These are phyloP conservation scores for Coemansia guatemalensis DNA, from an alignment of 192 early-diverging fungal species.

Conservation along the genomic window DNA sequence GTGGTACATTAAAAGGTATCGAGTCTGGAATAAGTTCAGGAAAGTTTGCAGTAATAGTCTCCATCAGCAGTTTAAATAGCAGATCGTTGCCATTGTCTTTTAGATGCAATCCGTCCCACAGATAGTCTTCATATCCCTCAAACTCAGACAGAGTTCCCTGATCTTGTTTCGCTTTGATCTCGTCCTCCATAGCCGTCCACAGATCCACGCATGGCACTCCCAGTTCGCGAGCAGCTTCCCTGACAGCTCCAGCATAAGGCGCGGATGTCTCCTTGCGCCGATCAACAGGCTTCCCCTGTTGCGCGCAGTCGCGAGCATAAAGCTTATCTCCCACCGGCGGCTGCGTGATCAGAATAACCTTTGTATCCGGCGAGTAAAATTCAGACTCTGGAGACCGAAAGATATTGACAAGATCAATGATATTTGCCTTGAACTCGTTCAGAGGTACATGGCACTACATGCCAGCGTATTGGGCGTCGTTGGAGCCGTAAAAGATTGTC, in stretches of 20 bases:
- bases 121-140: slow-evolving; percentile 21
- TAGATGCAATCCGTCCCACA: slow-evolving; percentile 38
- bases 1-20: slow-evolving; percentile 22
- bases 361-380: slow-evolving; percentile 7
- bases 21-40: slow-evolving; percentile 30
- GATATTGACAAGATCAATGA: slow-evolving; percentile 7
- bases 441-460: slow-evolving; percentile 34
- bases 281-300: not conserved
- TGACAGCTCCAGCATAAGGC: slow-evolving; percentile 23
- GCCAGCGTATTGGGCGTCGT: slow-evolving; percentile 29
- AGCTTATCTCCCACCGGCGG: slow-evolving; percentile 26
- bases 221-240: slow-evolving; percentile 3
- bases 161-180: not conserved
- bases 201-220: slow-evolving; percentile 31
- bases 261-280: slow-evolving; percentile 3
- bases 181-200: slow-evolving; percentile 32
- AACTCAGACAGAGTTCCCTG: not conserved
- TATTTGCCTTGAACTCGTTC: slow-evolving; percentile 24
- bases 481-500: slow-evolving; percentile 33
- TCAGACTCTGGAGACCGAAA: slow-evolving; percentile 6
- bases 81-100: slow-evolving; percentile 42
- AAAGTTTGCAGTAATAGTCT: slow-evolving; percentile 4
- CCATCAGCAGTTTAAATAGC: slow-evolving; percentile 20
- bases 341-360: slow-evolving; percentile 39
- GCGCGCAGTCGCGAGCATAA: not conserved